Base-by-base conservation (phyloP, 2,329 filamentous ascomycete species). In the Graphilbum sp. region DNA sequence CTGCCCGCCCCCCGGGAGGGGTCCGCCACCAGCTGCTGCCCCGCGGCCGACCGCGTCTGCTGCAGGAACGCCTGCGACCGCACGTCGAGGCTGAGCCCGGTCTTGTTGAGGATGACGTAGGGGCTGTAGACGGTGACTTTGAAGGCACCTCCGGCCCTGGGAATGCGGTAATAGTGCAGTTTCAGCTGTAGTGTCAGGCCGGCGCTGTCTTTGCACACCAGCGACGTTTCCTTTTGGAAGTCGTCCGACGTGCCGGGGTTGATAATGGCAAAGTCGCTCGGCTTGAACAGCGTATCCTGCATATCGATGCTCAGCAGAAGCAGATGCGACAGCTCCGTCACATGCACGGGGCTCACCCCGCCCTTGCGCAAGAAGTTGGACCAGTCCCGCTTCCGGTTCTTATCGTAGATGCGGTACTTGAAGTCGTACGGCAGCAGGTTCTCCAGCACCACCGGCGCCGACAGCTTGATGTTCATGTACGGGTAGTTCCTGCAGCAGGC, bases 351-450 rank as follows among this genome's bases (percentile, higher is more conserved):
- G 54, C 90, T 98, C 40, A 96, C 79, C 13, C 92, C 92, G 20
- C 92, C 90, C 57, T 95, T 96, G 41, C 90, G 76, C 34, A 98
- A 63, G 61, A 98, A 98, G 55, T 98, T 98, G 5, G 85, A 92
- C 90, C 90, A 98, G 54, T 98, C 90, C 54, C 92, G 94, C 65
- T 88, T 92, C 0, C 87, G 95, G 55, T 94, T 92, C 62, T 92
- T 95, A 63, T 98, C 90, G 52, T 96, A 98, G 39, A 98, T 96
- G 39, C 88, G 77, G 56, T 98, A 98, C 58, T 98, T 96, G 73
- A 98, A 98, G 58, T 98, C 90, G 53, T 90, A 96, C 0, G 90
- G 90, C 29, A 98, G 62, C 32, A 98, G 63, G 47, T 98, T 98
- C 56, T 98, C 88, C 5, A 98, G 69, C 36, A 94, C 88, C 13